Evolutionary conservation across 805 yeast genomes (phyloP).

Genomic region (Yamadazyma philogaea): DNA sequence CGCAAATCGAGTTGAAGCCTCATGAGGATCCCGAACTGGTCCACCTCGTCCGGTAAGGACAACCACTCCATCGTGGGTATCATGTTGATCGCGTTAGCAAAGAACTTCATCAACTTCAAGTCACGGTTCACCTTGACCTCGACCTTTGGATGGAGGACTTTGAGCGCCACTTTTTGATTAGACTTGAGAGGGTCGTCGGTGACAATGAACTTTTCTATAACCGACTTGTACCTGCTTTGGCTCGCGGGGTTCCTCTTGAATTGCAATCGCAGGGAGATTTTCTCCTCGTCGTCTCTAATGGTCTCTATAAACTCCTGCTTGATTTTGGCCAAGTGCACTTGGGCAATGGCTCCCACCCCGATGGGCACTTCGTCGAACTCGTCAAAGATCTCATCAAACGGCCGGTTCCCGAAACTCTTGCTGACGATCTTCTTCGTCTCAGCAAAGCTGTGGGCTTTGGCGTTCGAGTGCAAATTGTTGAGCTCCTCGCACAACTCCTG

Average conservation of each 20-base stretch:
- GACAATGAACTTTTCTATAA: slow-evolving; percentile 32
- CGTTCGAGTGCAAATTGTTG: slow-evolving; percentile 77
- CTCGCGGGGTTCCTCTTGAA: slow-evolving; percentile 15
- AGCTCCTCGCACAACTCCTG: slow-evolving; percentile 72
- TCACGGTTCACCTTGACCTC: slow-evolving; percentile 72
- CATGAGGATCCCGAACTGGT: slow-evolving; percentile 84
- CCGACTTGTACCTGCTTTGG: slow-evolving; percentile 11
- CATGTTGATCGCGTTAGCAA: slow-evolving; percentile 65
- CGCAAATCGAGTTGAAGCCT: slow-evolving; percentile 82
- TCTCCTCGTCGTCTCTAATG: slow-evolving; percentile 28
- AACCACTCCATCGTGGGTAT: slow-evolving; percentile 98
- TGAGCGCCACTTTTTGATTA: slow-evolving; percentile 73
- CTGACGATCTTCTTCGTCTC: slow-evolving; percentile 59
- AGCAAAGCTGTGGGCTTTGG: slow-evolving; percentile 63
- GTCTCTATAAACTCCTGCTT: slow-evolving; percentile 42
- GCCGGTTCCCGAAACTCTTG: slow-evolving; percentile 49
- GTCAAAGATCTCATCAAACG: slow-evolving; percentile 74
- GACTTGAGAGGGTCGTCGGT: slow-evolving; percentile 37
- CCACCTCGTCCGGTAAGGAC: slow-evolving; percentile 90
- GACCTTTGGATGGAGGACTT: slow-evolving; percentile 89
- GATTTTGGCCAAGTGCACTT: slow-evolving; percentile 77
- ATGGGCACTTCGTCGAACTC: slow-evolving; percentile 72
- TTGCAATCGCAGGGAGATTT: slow-evolving; percentile 14
- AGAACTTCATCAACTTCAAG: slow-evolving; percentile 74
- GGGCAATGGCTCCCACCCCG: slow-evolving; percentile 99